Percentiles rank a stretch among this genome's conserved stretches.
Evolutionary conservation across 805 yeast species (phyloP).

Genomic region (Ascoidea tarda): DNA sequence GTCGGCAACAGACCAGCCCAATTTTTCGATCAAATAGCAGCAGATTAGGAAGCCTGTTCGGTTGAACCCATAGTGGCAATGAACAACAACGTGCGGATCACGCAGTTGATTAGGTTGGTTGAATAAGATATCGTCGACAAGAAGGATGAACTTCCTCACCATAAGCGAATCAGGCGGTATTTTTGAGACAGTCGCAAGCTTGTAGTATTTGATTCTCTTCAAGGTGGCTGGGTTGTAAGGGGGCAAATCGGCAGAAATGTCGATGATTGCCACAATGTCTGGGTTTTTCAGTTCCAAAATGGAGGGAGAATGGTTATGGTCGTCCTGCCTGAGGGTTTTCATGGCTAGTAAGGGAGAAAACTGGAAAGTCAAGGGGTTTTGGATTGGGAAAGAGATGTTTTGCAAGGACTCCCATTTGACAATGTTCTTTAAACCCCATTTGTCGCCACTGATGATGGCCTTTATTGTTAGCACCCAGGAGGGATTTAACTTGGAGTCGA

Average conservation of each 20-base stretch:
- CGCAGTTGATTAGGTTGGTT: constrained; percentile 6
- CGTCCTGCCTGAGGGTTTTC: constrained; percentile 62
- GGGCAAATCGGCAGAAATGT: constrained; percentile 42
- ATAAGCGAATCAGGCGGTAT: constrained; percentile 55
- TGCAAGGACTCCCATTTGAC: constrained; percentile 50
- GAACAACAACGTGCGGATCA: constrained; percentile 41
- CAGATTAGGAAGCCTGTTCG: constrained; percentile 65
- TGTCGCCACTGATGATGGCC: constrained; percentile 50
- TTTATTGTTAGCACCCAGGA: constrained; percentile 59
- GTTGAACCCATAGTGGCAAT: constrained; percentile 75
- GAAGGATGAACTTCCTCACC: constrained; percentile 37
- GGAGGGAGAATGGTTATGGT: constrained; percentile 42
- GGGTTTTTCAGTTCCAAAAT: constrained; percentile 34
- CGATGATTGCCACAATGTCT: constrained; percentile 44
- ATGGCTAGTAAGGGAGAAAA: constrained; percentile 45
- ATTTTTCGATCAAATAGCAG: constrained; percentile 47
- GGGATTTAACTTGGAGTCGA: constrained; percentile 43
- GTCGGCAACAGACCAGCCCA: constrained; percentile 45
- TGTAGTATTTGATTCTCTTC: constrained; percentile 39
- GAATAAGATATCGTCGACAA: constrained; percentile 32
- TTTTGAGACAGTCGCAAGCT: constrained; percentile 68
- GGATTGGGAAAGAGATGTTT: constrained; percentile 32
- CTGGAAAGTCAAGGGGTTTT: constrained; percentile 17
- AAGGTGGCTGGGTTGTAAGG: constrained; percentile 51
- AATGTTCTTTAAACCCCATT: constrained; percentile 72